These are phyloP conservation scores for Penicillium steckii DNA, from an alignment of 495 filamentous ascomycete species.

Conservation along the genomic window DNA sequence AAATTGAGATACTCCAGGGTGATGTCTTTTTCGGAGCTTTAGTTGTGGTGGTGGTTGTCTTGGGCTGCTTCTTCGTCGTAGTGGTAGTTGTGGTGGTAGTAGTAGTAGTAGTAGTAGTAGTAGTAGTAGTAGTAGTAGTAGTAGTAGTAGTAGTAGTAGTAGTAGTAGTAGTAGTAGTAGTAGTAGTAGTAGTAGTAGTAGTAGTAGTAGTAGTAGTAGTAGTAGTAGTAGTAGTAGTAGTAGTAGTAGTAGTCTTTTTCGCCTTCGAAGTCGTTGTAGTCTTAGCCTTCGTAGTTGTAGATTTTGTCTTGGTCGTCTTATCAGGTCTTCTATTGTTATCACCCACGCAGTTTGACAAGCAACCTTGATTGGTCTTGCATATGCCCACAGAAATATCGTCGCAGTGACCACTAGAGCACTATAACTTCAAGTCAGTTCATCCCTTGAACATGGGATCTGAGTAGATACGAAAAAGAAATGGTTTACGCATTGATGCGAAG, in stretches of 20 bases:
- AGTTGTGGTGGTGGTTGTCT: background rate
- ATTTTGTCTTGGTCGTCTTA: no score
- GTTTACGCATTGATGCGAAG: slow-evolving; percentile 2
- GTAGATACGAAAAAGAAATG: background rate
- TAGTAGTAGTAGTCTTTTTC: background rate
- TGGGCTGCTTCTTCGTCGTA: background rate
- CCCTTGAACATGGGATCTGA: no score
- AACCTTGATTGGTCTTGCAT: background rate
- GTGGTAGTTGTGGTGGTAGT: background rate
- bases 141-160: background rate
- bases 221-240: background rate
- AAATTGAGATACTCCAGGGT: slow-evolving; percentile 5
- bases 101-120: background rate
- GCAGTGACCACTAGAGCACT: background rate
- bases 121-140: background rate
- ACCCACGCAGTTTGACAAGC: background rate
- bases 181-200: background rate
- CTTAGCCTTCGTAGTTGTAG: background rate
- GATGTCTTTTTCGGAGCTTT: background rate
- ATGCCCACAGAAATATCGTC: background rate
- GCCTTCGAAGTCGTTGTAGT: background rate
- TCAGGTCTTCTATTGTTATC: no score
- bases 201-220: background rate
- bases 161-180: background rate
- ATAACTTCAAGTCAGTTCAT: no score